phyloP scores from a whole-genome alignment of 768 basidiomycete genomes.

The Rhodotorula graminis region DNA sequence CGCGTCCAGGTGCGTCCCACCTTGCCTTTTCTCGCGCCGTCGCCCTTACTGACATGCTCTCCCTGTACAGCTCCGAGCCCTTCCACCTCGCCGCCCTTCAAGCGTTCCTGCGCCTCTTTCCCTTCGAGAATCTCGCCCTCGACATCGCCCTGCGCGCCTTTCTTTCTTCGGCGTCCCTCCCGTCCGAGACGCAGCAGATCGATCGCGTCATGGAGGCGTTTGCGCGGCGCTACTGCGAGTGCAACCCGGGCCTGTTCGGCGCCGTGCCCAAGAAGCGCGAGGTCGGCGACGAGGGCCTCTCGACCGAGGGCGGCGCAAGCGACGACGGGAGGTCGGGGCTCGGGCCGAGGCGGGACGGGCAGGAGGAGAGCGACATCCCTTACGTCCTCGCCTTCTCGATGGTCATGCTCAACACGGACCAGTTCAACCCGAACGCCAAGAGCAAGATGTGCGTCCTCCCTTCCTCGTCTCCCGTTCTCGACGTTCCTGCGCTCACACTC shows the following conservation, averaged over 20 bases:
- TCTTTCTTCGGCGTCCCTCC: constrained; percentile 84
- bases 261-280: background rate
- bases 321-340: background rate
- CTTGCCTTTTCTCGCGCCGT: background rate
- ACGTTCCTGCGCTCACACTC: background rate
- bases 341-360: background rate
- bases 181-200: constrained; percentile 95
- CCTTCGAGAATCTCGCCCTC: constrained; percentile 71
- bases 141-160: constrained; percentile 86
- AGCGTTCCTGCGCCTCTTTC: constrained; percentile 68
- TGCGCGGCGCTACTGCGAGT: constrained; percentile 71
- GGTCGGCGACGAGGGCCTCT: constrained; percentile 35
- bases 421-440: constrained; percentile 95
- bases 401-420: constrained; percentile 95
- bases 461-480: background rate
- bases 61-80: constrained; percentile 58
- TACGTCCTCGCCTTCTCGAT: constrained; percentile 95
- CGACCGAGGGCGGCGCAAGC: constrained; percentile 35
- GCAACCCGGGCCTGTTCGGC: constrained; percentile 72
- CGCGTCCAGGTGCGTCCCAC: constrained; percentile 64
- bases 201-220: constrained; percentile 96
- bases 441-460: constrained; percentile 66
- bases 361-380: constrained; percentile 58
- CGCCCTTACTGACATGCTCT: background rate
- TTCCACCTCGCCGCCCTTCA: constrained; percentile 67